phyloP scores from a whole-genome alignment of 1,284 basidiomycete genomes.

The Cystobasidium pallidum region DNA sequence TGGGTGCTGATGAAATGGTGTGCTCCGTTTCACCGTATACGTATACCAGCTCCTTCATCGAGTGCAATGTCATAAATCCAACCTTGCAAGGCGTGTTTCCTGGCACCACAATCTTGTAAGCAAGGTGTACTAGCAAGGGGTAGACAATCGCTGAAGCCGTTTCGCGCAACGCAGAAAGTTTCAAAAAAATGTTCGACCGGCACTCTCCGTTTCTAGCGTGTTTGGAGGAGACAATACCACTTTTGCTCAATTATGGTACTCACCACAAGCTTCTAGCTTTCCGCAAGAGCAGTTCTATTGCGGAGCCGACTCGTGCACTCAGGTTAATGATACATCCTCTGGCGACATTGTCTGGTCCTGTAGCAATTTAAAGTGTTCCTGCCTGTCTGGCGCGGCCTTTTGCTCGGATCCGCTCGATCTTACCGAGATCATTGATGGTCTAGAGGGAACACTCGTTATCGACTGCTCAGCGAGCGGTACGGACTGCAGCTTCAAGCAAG shows the following conservation, averaged over 20 bases:
- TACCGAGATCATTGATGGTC: slow-evolving; percentile 64
- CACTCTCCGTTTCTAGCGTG: slow-evolving; percentile 56
- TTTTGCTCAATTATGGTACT: slow-evolving; percentile 77
- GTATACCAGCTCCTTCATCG: slow-evolving; percentile 60
- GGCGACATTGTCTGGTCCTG: slow-evolving; percentile 67
- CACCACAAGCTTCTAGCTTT: slow-evolving; percentile 44
- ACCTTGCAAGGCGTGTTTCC: slow-evolving; percentile 76
- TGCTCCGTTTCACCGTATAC: slow-evolving; percentile 48
- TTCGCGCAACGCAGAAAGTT: slow-evolving; percentile 71
- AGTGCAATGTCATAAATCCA: slow-evolving; percentile 74
- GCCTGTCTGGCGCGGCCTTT: slow-evolving; percentile 69
- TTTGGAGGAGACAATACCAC: slow-evolving; percentile 65
- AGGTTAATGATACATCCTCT: slow-evolving; percentile 59
- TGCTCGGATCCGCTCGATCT: slow-evolving; percentile 68
- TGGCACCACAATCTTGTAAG: slow-evolving; percentile 63
- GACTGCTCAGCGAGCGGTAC: slow-evolving; percentile 64
- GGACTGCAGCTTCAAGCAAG: slow-evolving; percentile 76
- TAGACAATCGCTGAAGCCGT: background rate
- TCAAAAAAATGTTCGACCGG: slow-evolving; percentile 69
- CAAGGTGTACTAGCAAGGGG: background rate
- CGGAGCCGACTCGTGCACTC: slow-evolving; percentile 68
- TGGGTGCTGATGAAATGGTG: slow-evolving; percentile 39
- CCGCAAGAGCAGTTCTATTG: slow-evolving; percentile 68
- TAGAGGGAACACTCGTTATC: slow-evolving; percentile 63
- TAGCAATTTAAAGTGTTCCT: slow-evolving; percentile 71